Evolutionary conservation across 306 rosid genomes (phyloP).

Genomic region (Aeschynomene evenia): DNA sequence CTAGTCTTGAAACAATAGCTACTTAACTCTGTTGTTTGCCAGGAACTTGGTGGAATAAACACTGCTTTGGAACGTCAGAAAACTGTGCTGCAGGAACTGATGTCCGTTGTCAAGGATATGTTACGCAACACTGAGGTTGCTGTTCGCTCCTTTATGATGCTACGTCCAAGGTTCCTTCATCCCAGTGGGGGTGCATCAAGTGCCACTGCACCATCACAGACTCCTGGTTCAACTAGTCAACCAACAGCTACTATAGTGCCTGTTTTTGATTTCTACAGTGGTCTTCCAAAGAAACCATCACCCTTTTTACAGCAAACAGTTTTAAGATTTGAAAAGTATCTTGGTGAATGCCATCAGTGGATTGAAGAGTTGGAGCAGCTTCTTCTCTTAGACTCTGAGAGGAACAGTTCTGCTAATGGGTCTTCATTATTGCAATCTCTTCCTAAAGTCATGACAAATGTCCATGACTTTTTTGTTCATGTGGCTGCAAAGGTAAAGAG

Average conservation of each 20-base stretch:
- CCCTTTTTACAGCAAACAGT: constrained; percentile 86
- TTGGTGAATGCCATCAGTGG: constrained; percentile 83
- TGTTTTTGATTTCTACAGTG: constrained; percentile 87
- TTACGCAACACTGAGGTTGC: constrained; percentile 88
- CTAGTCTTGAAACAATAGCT: constrained; percentile 12
- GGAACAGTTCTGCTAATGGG: constrained; percentile 53
- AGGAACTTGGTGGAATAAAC: constrained; percentile 97
- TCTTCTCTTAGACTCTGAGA: constrained; percentile 66
- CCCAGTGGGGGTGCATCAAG: constrained; percentile 70
- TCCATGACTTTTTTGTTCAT: constrained; percentile 92
- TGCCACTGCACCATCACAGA: constrained; percentile 70
- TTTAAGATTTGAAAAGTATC: constrained; percentile 85
- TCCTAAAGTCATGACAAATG: constrained; percentile 92
- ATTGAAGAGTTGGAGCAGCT: constrained; percentile 95
- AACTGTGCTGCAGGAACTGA: constrained; percentile 65
- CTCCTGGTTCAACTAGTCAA: constrained; percentile 66
- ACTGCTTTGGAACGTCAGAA: constrained; percentile 87
- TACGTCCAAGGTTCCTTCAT: constrained; percentile 83
- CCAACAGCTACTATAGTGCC: constrained; percentile 63
- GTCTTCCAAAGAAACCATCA: constrained; percentile 92
- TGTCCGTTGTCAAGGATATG: constrained; percentile 77
- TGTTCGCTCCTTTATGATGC: constrained; percentile 89
- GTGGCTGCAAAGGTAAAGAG: constrained; percentile 88
- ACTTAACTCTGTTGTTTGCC: constrained; percentile 26
- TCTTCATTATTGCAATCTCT: constrained; percentile 80